These are phyloP conservation scores for Cladosporium sp. DNA, from an alignment of 2,329 filamentous ascomycete genomes.

Conservation along the genomic window DNA sequence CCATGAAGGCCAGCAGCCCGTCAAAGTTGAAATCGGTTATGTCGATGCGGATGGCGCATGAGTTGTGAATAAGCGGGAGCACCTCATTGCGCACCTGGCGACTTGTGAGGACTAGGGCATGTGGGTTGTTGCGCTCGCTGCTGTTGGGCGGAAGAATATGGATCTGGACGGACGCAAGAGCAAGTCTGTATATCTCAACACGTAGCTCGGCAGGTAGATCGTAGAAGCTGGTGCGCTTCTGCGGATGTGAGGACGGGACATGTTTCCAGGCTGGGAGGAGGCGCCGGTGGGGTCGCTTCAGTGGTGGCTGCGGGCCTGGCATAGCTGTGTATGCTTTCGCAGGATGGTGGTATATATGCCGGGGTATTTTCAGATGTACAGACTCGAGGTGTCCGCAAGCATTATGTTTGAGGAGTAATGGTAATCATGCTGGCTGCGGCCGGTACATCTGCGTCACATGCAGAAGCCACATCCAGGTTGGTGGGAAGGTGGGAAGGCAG, in stretches of 20 bases:
- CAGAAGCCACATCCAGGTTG: constrained; percentile 8
- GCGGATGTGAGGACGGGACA: constrained; percentile 1
- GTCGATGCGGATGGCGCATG: constrained; percentile 31
- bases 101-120: constrained; percentile 30
- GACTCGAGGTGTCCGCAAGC: not conserved
- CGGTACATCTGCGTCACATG: constrained; percentile 3
- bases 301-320: not conserved
- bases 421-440: constrained; percentile 2
- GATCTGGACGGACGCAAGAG: constrained; percentile 31
- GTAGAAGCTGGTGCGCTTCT: constrained; percentile 26
- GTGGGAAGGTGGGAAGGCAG: not conserved
- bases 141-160: constrained; percentile 31
- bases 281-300: constrained; percentile 6
- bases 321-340: not conserved
- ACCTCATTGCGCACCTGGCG: constrained; percentile 35
- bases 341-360: not conserved
- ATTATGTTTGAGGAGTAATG: constrained; percentile 2
- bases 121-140: constrained; percentile 23
- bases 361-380: not conserved
- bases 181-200: constrained; percentile 35
- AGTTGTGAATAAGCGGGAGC: constrained; percentile 33
- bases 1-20: constrained; percentile 32
- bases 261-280: constrained; percentile 11
- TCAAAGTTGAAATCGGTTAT: constrained; percentile 37
- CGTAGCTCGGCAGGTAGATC: constrained; percentile 37